Conservation (phyloP, 148 eudicot species). For the Rhododendron simsii region DNA sequence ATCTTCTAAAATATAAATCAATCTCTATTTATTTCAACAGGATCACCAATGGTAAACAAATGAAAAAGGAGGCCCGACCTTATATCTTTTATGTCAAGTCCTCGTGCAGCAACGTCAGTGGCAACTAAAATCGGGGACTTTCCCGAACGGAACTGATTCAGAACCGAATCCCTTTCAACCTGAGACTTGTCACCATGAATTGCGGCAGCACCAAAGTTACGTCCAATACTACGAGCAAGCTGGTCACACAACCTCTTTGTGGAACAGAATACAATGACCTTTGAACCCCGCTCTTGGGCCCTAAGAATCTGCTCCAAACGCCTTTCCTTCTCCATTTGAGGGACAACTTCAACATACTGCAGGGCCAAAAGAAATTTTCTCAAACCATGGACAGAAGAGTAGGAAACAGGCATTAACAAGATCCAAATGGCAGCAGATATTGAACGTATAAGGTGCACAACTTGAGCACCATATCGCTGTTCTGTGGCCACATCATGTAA, state of each 20-base stretch:
- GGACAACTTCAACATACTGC: constrained; percentile 91
- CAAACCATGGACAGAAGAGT: not conserved
- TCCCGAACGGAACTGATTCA: constrained; percentile 85
- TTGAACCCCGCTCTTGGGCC: constrained; percentile 87
- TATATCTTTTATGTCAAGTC: constrained; percentile 92
- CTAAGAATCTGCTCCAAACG: constrained; percentile 92
- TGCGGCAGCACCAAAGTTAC: constrained; percentile 85
- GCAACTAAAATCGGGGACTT: constrained; percentile 83
- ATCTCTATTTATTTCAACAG: not conserved
- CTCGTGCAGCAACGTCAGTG: constrained; percentile 98
- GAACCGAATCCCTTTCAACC: constrained; percentile 82
- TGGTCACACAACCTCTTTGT: constrained; percentile 88
- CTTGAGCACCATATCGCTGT: not conserved
- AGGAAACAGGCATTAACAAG: not conserved
- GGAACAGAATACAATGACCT: constrained; percentile 79
- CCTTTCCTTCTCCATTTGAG: constrained; percentile 81
- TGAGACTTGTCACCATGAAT: constrained; percentile 98
- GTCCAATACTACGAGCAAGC: constrained; percentile 75
- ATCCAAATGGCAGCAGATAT: not conserved
- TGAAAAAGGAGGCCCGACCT: constrained; percentile 37
- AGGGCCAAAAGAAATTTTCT: constrained; percentile 9
- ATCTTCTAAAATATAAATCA: not conserved
- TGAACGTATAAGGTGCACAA: not conserved
- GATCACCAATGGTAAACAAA: not conserved
- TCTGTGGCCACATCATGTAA: not conserved